These are phyloP conservation scores for Candida multigemmis DNA, from an alignment of 805 yeast genomes.

Conservation along the genomic window DNA sequence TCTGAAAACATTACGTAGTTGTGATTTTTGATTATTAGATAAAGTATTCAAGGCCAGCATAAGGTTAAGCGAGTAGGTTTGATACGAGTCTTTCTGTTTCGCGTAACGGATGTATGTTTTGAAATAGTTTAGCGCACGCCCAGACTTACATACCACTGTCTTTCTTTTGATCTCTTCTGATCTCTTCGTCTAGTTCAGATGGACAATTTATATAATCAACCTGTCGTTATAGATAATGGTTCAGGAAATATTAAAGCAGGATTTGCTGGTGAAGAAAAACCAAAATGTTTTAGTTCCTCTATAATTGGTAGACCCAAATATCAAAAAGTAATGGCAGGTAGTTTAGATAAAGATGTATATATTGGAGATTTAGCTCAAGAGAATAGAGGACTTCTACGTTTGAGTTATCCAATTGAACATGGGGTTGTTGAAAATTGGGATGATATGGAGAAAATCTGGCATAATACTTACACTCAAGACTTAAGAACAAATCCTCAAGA, in stretches of 20 bases:
- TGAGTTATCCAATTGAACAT: slow-evolving; percentile 67
- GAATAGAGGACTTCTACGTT: slow-evolving; percentile 64
- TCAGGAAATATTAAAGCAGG: slow-evolving; percentile 84
- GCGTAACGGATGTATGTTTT: too few relatives aligned
- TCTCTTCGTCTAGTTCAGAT: too few relatives aligned
- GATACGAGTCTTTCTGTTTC: too few relatives aligned
- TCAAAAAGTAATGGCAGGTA: slow-evolving; percentile 67
- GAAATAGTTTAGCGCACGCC: too few relatives aligned
- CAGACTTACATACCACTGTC: too few relatives aligned
- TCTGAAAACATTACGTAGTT: slow-evolving; percentile 66
- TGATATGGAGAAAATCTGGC: slow-evolving; percentile 81
- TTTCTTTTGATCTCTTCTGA: too few relatives aligned
- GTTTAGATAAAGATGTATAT: slow-evolving; percentile 52
- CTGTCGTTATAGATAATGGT: slow-evolving; percentile 49
- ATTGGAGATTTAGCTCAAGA: slow-evolving; percentile 72
- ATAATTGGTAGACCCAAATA: slow-evolving; percentile 80
- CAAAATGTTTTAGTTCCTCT: slow-evolving; percentile 55
- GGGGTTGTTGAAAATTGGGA: slow-evolving; percentile 80
- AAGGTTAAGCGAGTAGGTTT: neutral
- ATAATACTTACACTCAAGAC: slow-evolving; percentile 49
- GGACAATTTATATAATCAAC: slow-evolving; percentile 39
- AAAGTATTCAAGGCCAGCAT: slow-evolving; percentile 32
- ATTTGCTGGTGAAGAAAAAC: slow-evolving; percentile 85
- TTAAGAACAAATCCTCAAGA: slow-evolving; percentile 58
- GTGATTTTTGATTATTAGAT: slow-evolving; percentile 54